Evolutionary conservation across 768 basidiomycete species (phyloP), one percentile per base, ranked within the genome.

Genomic region (Tylopilus sp.): DNA sequence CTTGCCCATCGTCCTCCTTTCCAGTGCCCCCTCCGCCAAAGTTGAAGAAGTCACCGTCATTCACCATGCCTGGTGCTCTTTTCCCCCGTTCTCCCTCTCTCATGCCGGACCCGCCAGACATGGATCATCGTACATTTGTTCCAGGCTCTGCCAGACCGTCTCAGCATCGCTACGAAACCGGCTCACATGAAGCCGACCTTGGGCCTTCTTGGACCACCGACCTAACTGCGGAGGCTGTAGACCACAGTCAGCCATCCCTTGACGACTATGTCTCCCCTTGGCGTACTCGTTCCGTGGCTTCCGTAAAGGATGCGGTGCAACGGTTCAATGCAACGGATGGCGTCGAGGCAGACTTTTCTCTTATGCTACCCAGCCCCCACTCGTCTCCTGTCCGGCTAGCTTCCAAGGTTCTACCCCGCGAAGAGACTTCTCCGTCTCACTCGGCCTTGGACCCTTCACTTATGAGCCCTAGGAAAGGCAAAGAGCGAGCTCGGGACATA

Each of bases 51-150:
- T 55, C 66, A n/a, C 69, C 70, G 8, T 80, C 80, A 3, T 60
- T 77, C 0, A 83, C 82, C 1, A 91, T 91, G 88, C 89, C 88
- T 20, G 89, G 88, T 8, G 79, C 89, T 1, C 78, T 91, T 12
- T 88, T 83, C 61, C 80, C 87, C 5, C 82, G 86, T 9, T 88
- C 89, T 0, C 76, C 81, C 0, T 87, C 87, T n/a, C 71, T 82
- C 12, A 70, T 82, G 26, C 80, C 82, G 7, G 64, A 65, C 23
- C 72, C 72, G 20, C 35, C 17, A 21, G 15, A 22, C 18, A n/a
- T 23, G 4, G 13, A 28, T 26, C 56, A 26, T 6, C 17, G 0
- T 40, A 43, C 3, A 17, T 53, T 22, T 21, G 7, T 13, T 20
- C 36, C 30, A 6, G n/a, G 17, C 25, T 23, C 22, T 15, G 20